These are phyloP conservation scores for Ustilago bromivora DNA, from an alignment of 1,284 basidiomycete species.

Conservation along the genomic window DNA sequence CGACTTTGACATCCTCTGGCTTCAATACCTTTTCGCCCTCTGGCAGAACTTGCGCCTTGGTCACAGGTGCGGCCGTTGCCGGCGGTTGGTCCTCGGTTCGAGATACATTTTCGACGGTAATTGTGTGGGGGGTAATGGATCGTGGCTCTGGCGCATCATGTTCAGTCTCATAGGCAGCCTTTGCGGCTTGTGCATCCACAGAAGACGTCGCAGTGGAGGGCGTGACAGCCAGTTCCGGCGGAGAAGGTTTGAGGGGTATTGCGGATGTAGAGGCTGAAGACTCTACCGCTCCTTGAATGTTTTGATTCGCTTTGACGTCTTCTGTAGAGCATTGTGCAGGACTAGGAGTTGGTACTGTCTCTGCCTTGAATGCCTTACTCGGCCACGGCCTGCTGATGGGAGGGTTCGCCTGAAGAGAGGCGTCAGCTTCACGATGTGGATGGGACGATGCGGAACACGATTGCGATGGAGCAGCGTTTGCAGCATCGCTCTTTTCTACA, in stretches of 20 bases:
- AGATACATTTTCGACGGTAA: no score
- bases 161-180: not conserved
- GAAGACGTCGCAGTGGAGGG: not conserved
- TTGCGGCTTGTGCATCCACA: not conserved
- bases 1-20: not conserved
- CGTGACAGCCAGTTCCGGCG: not conserved
- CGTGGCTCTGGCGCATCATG: not conserved
- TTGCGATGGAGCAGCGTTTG: not conserved
- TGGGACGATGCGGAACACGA: not conserved
- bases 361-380: conserved; percentile 15
- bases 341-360: not conserved
- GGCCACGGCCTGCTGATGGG: conserved; percentile 27
- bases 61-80: not conserved
- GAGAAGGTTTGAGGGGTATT: conserved; percentile 13
- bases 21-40: not conserved
- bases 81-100: no score
- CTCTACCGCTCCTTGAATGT: not conserved
- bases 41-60: not conserved
- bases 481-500: not conserved
- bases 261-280: not conserved
- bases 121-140: not conserved
- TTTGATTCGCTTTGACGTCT: not conserved
- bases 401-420: not conserved
- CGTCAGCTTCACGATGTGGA: not conserved
- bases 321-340: not conserved